Evolutionary conservation across 2,329 filamentous ascomycete species (phyloP).

Genomic region (Sarocladiaceae sp.): DNA sequence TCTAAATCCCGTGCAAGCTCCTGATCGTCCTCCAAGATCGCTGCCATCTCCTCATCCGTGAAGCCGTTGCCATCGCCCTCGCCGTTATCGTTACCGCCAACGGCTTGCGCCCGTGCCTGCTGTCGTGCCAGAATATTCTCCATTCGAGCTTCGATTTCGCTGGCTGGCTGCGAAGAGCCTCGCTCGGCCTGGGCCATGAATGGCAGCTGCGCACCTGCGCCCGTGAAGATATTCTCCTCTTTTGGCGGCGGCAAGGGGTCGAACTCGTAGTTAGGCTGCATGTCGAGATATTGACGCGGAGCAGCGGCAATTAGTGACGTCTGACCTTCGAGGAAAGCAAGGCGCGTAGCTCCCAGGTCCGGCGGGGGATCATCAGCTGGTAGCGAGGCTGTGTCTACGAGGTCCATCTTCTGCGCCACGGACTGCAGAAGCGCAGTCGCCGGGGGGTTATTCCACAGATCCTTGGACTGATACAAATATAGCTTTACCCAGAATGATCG

Average conservation of each 20-base stretch:
- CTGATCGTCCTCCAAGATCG: constrained; percentile 22
- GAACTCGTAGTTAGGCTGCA: constrained; percentile 65
- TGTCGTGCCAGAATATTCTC: constrained; percentile 21
- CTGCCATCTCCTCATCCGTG: constrained; percentile 18
- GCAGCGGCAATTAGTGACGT: constrained; percentile 64
- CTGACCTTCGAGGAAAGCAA: constrained; percentile 72
- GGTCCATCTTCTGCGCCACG: constrained; percentile 51
- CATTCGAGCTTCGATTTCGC: constrained; percentile 21
- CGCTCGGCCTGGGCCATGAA: constrained; percentile 31
- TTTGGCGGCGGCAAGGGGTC: constrained; percentile 72
- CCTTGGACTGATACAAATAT: constrained; percentile 70
- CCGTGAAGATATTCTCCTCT: constrained; percentile 45
- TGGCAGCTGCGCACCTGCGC: constrained; percentile 27
- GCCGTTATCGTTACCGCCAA: constrained; percentile 9
- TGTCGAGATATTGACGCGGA: constrained; percentile 57
- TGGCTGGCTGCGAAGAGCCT: constrained; percentile 16
- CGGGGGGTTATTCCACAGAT: constrained; percentile 79
- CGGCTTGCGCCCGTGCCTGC: constrained; percentile 12
- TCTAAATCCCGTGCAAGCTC: constrained; percentile 26
- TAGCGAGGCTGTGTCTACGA: constrained; percentile 32
- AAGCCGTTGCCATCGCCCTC: constrained; percentile 18
- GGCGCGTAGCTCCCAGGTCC: constrained; percentile 56
- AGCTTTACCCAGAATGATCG: constrained; percentile 63
- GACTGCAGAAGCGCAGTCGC: constrained; percentile 62
- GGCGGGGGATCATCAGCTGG: constrained; percentile 31